A percentile compares a stretch with the other conserved stretches of the same genome.
Evolutionary conservation across 495 filamentous ascomycete genomes (phyloP).

Genomic region (Annulohypoxylon moriforme): DNA sequence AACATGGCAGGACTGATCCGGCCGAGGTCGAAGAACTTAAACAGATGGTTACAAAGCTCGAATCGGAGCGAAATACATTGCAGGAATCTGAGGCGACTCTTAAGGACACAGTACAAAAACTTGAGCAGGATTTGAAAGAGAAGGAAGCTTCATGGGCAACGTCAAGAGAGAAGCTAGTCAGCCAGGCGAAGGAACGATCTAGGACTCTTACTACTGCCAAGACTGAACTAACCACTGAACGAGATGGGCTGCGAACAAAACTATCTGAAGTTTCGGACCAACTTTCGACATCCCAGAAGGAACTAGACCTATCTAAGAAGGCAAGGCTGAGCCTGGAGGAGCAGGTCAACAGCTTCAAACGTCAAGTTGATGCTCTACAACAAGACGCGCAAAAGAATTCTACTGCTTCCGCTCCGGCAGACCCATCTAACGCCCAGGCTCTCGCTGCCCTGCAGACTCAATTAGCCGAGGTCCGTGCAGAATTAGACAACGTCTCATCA

Average conservation of each 20-base stretch:
- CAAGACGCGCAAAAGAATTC: slow-evolving; percentile 46
- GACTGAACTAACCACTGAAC: slow-evolving; percentile 56
- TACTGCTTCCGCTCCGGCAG: slow-evolving; percentile 19
- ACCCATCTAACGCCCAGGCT: slow-evolving; percentile 28
- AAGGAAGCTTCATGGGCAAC: slow-evolving; percentile 59
- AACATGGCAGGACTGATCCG: slow-evolving; percentile 94
- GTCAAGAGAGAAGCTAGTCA: slow-evolving; percentile 55
- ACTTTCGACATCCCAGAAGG: slow-evolving; percentile 51
- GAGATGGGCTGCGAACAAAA: slow-evolving; percentile 49
- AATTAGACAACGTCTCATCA: slow-evolving; percentile 56
- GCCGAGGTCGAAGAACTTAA: slow-evolving; percentile 90
- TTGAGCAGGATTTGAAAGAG: slow-evolving; percentile 55
- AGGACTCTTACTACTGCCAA: slow-evolving; percentile 54
- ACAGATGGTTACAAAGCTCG: slow-evolving; percentile 67
- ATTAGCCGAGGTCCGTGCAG: slow-evolving; percentile 48
- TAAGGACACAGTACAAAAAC: slow-evolving; percentile 63
- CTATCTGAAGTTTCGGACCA: slow-evolving; percentile 49
- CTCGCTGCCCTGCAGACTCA: slow-evolving; percentile 45
- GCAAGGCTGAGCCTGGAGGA: slow-evolving; percentile 53
- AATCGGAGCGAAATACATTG: slow-evolving; percentile 77
- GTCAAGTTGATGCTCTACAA: slow-evolving; percentile 51
- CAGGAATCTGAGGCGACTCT: slow-evolving; percentile 68
- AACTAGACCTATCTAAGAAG: slow-evolving; percentile 53
- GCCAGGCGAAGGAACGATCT: slow-evolving; percentile 62
- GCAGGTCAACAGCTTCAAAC: slow-evolving; percentile 50